Conservation (phyloP, 2,329 filamentous ascomycete genomes). For the Fusarium marasasianum region DNA sequence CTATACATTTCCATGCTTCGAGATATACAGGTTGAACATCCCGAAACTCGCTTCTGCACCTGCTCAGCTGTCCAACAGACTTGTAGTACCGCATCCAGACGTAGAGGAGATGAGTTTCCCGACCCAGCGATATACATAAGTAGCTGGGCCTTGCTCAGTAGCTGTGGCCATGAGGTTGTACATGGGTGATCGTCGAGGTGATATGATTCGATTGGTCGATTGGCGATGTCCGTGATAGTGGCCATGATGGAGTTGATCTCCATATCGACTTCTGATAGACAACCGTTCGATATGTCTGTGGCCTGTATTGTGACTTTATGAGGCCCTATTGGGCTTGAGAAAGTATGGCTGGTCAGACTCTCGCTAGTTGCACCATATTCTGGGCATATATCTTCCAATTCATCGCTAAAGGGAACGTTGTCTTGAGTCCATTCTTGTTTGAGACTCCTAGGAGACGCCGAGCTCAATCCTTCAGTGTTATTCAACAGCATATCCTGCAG, state of each 20-base stretch:
- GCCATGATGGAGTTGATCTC: background rate
- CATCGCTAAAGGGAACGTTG: accelerated
- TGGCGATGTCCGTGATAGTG: background rate
- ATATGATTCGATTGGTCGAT: background rate
- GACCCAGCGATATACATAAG: background rate
- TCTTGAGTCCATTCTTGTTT: background rate
- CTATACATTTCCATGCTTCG: background rate
- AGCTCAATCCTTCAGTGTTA: accelerated
- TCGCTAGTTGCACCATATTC: background rate
- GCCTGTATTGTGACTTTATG: accelerated
- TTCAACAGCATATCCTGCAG: background rate
- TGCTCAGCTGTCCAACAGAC: background rate
- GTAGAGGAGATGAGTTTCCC: background rate
- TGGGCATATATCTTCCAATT: accelerated
- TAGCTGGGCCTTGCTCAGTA: background rate
- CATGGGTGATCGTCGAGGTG: background rate
- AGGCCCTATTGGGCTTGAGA: accelerated
- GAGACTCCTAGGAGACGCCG: accelerated
- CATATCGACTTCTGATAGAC: background rate
- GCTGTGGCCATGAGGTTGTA: background rate
- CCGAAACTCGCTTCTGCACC: background rate
- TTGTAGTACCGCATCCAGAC: background rate
- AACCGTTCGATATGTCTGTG: accelerated
- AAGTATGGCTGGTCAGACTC: accelerated
- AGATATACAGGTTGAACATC: background rate